Conservation (phyloP, 805 yeast species). For the Wickerhamomyces chaumierensis region DNA sequence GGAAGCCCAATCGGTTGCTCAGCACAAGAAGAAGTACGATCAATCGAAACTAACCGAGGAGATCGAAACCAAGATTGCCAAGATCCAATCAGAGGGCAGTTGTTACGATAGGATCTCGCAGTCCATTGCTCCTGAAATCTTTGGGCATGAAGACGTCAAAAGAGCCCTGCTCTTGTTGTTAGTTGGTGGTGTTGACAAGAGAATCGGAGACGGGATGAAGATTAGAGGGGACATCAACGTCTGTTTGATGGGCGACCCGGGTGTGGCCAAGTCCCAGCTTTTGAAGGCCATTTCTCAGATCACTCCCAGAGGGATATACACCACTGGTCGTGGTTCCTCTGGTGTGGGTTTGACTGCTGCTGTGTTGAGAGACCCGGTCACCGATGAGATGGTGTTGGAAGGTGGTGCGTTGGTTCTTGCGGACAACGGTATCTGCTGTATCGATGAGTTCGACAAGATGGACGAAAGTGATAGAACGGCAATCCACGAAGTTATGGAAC, state of each 20-base stretch:
- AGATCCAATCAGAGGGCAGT: slow-evolving; percentile 49
- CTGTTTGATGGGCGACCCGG: slow-evolving; percentile 98
- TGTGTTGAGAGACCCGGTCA: slow-evolving; percentile 97
- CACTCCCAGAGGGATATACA: slow-evolving; percentile 93
- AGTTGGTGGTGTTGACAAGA: slow-evolving; percentile 93
- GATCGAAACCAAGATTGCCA: slow-evolving; percentile 42
- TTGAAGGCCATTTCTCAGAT: slow-evolving; percentile 83
- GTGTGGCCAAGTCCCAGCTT: slow-evolving; percentile 97
- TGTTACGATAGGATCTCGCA: slow-evolving; percentile 70
- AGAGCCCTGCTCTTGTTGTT: slow-evolving; percentile 76
- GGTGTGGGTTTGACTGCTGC: slow-evolving; percentile 99
- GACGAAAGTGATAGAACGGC: slow-evolving; percentile 95
- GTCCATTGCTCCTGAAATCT: slow-evolving; percentile 96
- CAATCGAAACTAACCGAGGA: slow-evolving; percentile 45
- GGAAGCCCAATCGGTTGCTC: slow-evolving; percentile 76
- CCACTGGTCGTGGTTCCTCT: slow-evolving; percentile 97
- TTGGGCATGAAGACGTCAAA: slow-evolving; percentile 87
- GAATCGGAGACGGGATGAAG: slow-evolving; percentile 91
- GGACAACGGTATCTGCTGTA: slow-evolving; percentile 96
- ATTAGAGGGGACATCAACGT: slow-evolving; percentile 96
- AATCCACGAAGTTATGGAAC: slow-evolving; percentile 99
- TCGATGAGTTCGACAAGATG: slow-evolving; percentile 98
- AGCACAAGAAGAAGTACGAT: slow-evolving; percentile 83
- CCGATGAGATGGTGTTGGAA: slow-evolving; percentile 96
- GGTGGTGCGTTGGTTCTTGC: slow-evolving; percentile 97